These are phyloP conservation scores for Syzygium syzygioides DNA, from an alignment of 441 rosid genomes.

Conservation along the genomic window DNA sequence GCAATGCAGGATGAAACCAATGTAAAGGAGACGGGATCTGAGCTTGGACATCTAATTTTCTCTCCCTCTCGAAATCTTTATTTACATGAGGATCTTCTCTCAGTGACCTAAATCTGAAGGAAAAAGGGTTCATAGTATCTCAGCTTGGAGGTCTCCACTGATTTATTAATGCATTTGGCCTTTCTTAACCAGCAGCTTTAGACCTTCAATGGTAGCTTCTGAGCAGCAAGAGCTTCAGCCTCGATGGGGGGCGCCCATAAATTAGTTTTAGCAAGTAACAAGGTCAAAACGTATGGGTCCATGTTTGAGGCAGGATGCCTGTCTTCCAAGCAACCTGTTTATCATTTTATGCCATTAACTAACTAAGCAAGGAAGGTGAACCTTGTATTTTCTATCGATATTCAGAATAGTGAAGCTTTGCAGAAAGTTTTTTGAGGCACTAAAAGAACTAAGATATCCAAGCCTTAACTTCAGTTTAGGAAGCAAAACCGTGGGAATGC, in stretches of 20 bases:
- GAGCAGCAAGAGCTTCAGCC: slow-evolving; percentile 77
- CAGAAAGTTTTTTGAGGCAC: not conserved
- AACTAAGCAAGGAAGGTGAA: not conserved
- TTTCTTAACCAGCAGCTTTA: not conserved
- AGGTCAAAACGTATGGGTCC: slow-evolving; percentile 72
- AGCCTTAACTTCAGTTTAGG: not conserved
- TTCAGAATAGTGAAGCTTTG: not conserved
- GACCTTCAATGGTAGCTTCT: slow-evolving; percentile 65
- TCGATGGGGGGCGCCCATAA: slow-evolving; percentile 70
- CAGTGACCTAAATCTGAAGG: not conserved
- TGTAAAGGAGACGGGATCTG: not conserved
- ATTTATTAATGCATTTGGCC: not conserved
- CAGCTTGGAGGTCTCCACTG: not conserved
- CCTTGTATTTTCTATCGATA: not conserved
- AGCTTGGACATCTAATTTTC: not conserved
- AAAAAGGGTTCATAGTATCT: not conserved
- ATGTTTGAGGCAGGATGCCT: slow-evolving; percentile 83
- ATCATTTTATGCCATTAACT: not conserved
- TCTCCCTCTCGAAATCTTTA: not conserved
- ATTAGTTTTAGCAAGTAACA: slow-evolving; percentile 64
- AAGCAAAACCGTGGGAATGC: not conserved
- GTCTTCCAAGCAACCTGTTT: slow-evolving; percentile 74
- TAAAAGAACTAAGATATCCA: not conserved
- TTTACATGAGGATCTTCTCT: not conserved
- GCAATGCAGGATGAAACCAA: not conserved